Evolutionary conservation across 208 protist species (phyloP), one percentile per base, ranked within the genome.

Genomic region (Leishmania arabica): DNA sequence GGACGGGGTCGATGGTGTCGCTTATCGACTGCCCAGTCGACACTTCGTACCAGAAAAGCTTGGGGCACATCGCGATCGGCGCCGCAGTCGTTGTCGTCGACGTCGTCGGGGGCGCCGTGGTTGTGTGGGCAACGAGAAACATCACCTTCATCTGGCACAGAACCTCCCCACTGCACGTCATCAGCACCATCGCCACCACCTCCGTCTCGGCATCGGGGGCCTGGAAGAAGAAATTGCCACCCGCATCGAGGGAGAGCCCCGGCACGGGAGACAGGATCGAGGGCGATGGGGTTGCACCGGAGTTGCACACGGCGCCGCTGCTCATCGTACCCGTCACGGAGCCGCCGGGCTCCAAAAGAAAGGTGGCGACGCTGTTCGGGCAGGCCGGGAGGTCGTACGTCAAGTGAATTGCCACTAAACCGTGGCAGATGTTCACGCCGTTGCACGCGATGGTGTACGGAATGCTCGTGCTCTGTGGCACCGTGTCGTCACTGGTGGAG

Each of bases 31-130:
- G 78, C 40, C 87, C 89, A n/a, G 79, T 87, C 27, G 88, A 87
- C 45, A 92, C 90, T 78, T 80, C 81, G 81, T 84, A 95, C 34
- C 34, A 70, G 78, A 90, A 95, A 31, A 75, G 80, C 58, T 85
- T 75, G 53, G 73, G 19, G 87, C 90, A 95, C 54, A 71, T 70
- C 31, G 58, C n/a, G n/a, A 27, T 66, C n/a, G 60, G 60, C 60
- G 60, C 74, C 17, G 24, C 24, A 0, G 64, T 21, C 77, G 84
- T 37, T 93, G 68, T 74, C 70, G 71, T 88, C 21, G 77, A 24
- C 45, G 78, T 70, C 31, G 82, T 66, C 49, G 82, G n/a, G n/a
- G 84, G 82, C 7, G 82, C 75, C 40, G 80, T 76, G 13, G 84
- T 84, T 54, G 79, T 42, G 19, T 66, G 69, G 66, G 87, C 84